Base-by-base conservation (phyloP, 345 rosid genomes). In the Lumnitzera racemosa region DNA sequence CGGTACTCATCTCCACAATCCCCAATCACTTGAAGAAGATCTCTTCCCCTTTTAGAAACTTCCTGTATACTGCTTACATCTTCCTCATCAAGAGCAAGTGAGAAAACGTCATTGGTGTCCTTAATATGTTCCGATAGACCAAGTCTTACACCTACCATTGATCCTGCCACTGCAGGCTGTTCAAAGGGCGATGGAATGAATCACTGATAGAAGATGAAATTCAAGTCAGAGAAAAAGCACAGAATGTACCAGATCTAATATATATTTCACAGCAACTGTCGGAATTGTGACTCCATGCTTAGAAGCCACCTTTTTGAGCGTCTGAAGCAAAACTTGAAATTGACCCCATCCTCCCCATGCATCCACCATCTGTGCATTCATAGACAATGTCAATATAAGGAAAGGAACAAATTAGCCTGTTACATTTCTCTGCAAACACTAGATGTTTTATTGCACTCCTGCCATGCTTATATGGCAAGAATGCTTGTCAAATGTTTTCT, bases 311-410 rank as follows among this genome's bases (percentile, higher is more conserved):
- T 47, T 70, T 63, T 88, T 91, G 27, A 89, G 82, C 4, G 88
- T 83, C 73, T 74, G 72, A 63, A 89, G 88, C 68, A 91, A 70
- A 62, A 60, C 75, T 83, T 91, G 98, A 72, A 91, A 91, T 20
- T 68, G 84, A 74, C 76, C 70, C 98, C 98, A 91, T 49, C 95
- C 98, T 86, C 98, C 98, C 98, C 96, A 89, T 15, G 95, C 90
- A 82, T 91, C 98, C 64, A 89, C 86, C 95, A 89, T 87, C 98
- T 91, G 81, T 56, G 58, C 71, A 36, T 27, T 15, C 51, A 36
- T 5, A 36, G 43, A 36, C 43, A 36, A 4, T 36, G 43, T 36
- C 43, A 36, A 36, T 36, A 36, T 36, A 36, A 36, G 43, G 43
- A 36, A 36, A 36, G 10, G 43, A 36, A 36, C 43, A 36, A 36